phyloP scores from a whole-genome alignment of 2,329 filamentous ascomycete genomes.

The Diaporthe citriasiana region DNA sequence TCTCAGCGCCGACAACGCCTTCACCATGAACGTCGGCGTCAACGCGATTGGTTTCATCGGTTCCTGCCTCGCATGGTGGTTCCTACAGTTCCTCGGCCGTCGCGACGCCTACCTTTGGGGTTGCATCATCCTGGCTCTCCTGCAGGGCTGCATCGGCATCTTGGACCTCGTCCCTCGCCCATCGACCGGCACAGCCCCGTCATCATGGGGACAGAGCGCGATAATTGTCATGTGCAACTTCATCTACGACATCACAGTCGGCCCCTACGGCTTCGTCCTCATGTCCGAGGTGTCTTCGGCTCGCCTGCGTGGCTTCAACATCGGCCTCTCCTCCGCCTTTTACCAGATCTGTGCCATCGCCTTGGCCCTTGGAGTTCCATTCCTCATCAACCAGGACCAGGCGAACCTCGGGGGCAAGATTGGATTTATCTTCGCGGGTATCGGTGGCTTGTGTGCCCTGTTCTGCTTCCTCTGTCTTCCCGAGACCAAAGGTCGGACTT shows the following conservation, averaged over 20 bases:
- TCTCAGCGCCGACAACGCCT: conserved; percentile 52
- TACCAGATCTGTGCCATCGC: conserved; percentile 49
- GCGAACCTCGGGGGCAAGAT: conserved; percentile 52
- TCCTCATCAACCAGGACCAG: conserved; percentile 52
- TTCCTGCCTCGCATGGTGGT: conserved; percentile 56
- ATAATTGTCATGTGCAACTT: conserved; percentile 50
- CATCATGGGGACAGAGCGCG: conserved; percentile 56
- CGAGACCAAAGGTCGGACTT: conserved; percentile 38
- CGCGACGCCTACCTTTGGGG: conserved; percentile 56
- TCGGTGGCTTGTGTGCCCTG: conserved; percentile 45
- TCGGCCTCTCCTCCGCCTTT: conserved; percentile 46
- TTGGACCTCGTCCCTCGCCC: conserved; percentile 55
- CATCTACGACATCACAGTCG: conserved; percentile 44
- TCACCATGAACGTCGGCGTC: conserved; percentile 57
- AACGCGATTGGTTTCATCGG: conserved; percentile 58
- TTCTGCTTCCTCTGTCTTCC: conserved; percentile 48
- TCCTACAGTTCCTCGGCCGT: conserved; percentile 55
- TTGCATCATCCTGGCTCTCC: conserved; percentile 50
- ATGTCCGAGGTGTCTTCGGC: conserved; percentile 44
- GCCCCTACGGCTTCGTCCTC: conserved; percentile 42
- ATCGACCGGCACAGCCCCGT: conserved; percentile 42
- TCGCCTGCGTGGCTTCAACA: conserved; percentile 42
- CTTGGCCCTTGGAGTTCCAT: conserved; percentile 52
- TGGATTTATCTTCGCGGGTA: conserved; percentile 51
- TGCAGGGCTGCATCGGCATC: conserved; percentile 55